Conservation (phyloP, 2,329 filamentous ascomycete genomes). For the Penicillium sp. region DNA sequence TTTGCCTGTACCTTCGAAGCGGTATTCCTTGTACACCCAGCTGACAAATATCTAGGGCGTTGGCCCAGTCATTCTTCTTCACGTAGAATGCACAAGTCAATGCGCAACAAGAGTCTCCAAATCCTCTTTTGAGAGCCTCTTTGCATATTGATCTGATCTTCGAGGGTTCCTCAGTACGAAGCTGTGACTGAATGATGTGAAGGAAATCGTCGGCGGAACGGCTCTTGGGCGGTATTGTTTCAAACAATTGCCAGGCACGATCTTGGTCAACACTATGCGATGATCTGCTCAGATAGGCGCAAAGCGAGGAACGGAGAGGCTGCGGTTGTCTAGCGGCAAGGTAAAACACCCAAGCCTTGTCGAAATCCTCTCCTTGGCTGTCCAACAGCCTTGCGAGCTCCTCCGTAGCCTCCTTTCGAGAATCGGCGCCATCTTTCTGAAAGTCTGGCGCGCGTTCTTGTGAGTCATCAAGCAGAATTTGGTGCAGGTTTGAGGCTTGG, state of each 20-base stretch:
- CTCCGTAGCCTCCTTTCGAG: slow-evolving; percentile 13
- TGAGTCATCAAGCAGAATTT: slow-evolving; percentile 1
- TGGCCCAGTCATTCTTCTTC: slow-evolving; percentile 31
- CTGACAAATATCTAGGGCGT: slow-evolving; percentile 29
- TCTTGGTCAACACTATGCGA: slow-evolving; percentile 35
- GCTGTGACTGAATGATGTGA: slow-evolving; percentile 42
- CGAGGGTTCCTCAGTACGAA: slow-evolving; percentile 36
- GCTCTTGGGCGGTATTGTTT: slow-evolving; percentile 32
- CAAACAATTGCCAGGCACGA: slow-evolving; percentile 46
- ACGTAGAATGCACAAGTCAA: slow-evolving; percentile 31
- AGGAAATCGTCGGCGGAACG: slow-evolving; percentile 44
- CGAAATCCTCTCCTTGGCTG: slow-evolving; percentile 22
- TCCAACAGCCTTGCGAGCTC: slow-evolving; percentile 19
- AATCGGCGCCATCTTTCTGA: background rate
- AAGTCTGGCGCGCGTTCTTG: background rate
- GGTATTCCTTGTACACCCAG: slow-evolving; percentile 4
- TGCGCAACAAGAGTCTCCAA: slow-evolving; percentile 28
- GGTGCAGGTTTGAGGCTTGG: slow-evolving; percentile 13
- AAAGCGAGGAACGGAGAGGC: slow-evolving; percentile 26
- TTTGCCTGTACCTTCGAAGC: background rate
- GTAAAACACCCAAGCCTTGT: slow-evolving; percentile 44
- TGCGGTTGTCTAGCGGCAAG: slow-evolving; percentile 26
- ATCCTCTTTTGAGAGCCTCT: slow-evolving; percentile 30
- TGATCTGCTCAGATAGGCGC: slow-evolving; percentile 41
- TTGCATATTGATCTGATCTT: slow-evolving; percentile 41